Evolutionary conservation across 2,329 filamentous ascomycete genomes (phyloP), one percentile per base, ranked within the genome.

Genomic region (Claviceps humidiphila): DNA sequence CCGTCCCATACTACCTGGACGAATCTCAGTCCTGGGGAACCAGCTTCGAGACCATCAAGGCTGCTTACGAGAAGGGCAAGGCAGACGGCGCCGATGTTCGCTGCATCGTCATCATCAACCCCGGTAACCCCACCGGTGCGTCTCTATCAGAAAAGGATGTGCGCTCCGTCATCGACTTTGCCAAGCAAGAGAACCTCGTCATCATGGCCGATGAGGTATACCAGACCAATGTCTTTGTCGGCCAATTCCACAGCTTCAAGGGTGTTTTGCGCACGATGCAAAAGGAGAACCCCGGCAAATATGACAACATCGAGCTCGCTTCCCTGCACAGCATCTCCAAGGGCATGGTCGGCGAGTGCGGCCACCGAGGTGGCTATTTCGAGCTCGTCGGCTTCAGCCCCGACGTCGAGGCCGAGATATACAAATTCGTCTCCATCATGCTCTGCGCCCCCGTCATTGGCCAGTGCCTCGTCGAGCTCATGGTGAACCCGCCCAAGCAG

Each of bases 271-370:
- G 90, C 57, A 77, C 85, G 60, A 73, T 97, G 62, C 91, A 97
- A 69, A 75, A 84, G 67, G 78, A 84, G 64, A 70, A 76, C 45
- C 80, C 85, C 1, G 86, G 82, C 63, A 83, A 82, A 66, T 97
- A 89, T 71, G 87, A 95, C 69, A 68, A 80, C 59, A 75, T 98
- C 55, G 90, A 97, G 74, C 81, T 98, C 53, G 91, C 85, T 48
- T 95, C 89, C 50, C 76, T 98, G 58, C 91, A 98, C 77, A 91
- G 85, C 62, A 78, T 94, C 52, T 95, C 89, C 66, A 98, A 98
- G 80, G 93, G 93, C 63, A 97, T 98, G 90, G 87, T 96, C 8
- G 93, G 93, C 65, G 93, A 98, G 75, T 98, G 93, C 68, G 93
- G 93, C 50, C 93, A 98, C 74, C 87, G 93, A 58, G 93, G 91